Evolutionary conservation across 2,329 filamentous ascomycete species (phyloP).

Genomic region (Fusarium sp.): DNA sequence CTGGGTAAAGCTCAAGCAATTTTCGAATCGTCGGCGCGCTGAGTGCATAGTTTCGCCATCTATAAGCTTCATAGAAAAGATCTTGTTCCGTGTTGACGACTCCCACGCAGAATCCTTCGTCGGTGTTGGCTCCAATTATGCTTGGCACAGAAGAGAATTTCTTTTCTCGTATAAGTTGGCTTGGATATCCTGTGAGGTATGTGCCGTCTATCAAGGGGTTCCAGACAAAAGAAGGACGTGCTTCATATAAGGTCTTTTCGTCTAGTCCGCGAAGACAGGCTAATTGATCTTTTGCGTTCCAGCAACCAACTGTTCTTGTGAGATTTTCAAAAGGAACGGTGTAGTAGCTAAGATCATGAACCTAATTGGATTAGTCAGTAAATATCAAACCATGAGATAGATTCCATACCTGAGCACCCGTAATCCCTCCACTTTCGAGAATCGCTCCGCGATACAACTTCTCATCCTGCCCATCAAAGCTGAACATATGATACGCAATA

Average conservation of each 20-base stretch:
- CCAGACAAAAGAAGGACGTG: conserved; percentile 54
- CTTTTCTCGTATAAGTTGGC: conserved; percentile 55
- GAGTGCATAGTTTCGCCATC: conserved; percentile 60
- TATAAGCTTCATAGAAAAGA: conserved; percentile 50
- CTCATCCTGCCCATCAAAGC: conserved; percentile 67
- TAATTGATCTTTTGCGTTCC: conserved; percentile 50
- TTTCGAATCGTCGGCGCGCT: conserved; percentile 57
- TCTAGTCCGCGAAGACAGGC: conserved; percentile 53
- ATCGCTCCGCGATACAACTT: conserved; percentile 66
- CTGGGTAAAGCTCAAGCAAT: conserved; percentile 61
- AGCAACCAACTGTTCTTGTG: conserved; percentile 48
- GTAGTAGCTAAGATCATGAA: conserved; percentile 46
- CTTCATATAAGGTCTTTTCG: conserved; percentile 49
- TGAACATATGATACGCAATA: conserved; percentile 62
- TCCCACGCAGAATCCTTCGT: conserved; percentile 60
- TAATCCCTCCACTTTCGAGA: conserved; percentile 60
- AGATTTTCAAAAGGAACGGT: conserved; percentile 46
- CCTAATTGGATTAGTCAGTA: background rate
- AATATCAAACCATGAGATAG: background rate
- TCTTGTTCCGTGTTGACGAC: conserved; percentile 56
- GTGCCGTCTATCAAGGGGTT: conserved; percentile 60
- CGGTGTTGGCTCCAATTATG: conserved; percentile 61
- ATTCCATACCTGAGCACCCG: conserved; percentile 35
- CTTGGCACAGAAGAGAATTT: conserved; percentile 59
- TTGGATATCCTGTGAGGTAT: conserved; percentile 61